Conservation (phyloP, 2,329 filamentous ascomycete species). For the Xylaria sp. region DNA sequence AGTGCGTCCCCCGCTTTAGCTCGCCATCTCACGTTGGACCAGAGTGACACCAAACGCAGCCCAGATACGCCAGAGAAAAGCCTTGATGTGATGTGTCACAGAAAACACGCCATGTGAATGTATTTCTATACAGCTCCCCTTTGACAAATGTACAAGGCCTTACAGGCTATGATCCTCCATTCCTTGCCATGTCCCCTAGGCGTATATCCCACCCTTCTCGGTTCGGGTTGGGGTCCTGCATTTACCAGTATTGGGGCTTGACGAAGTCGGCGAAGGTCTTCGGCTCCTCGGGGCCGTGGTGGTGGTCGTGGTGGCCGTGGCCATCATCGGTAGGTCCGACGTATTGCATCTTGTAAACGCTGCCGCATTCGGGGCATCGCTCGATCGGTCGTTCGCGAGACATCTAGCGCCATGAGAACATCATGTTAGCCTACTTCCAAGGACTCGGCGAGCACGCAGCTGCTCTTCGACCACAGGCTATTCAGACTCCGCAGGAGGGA, state of each 20-base stretch:
- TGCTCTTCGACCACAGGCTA: neutral
- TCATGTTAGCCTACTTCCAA: slow-evolving; percentile 16
- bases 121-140: slow-evolving; percentile 35
- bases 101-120: slow-evolving; percentile 19
- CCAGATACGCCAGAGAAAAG: neutral
- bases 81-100: slow-evolving; percentile 7
- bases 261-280: slow-evolving; percentile 98
- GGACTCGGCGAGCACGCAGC: neutral
- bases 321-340: slow-evolving; percentile 80
- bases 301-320: slow-evolving; percentile 61
- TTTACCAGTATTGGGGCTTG: slow-evolving; percentile 91
- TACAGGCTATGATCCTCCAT: slow-evolving; percentile 13
- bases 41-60: neutral
- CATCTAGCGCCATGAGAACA: slow-evolving; percentile 58
- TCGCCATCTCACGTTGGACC: neutral
- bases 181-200: neutral
- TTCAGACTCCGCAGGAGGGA: neutral
- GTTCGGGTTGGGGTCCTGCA: neutral
- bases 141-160: slow-evolving; percentile 34
- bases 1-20: neutral
- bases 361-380: slow-evolving; percentile 96
- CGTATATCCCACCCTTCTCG: neutral
- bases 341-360: slow-evolving; percentile 98
- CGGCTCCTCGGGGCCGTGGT: slow-evolving; percentile 76
- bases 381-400: slow-evolving; percentile 88